These are phyloP conservation scores for Abortiporus biennis DNA, from an alignment of 1,284 basidiomycete genomes.

Conservation along the genomic window DNA sequence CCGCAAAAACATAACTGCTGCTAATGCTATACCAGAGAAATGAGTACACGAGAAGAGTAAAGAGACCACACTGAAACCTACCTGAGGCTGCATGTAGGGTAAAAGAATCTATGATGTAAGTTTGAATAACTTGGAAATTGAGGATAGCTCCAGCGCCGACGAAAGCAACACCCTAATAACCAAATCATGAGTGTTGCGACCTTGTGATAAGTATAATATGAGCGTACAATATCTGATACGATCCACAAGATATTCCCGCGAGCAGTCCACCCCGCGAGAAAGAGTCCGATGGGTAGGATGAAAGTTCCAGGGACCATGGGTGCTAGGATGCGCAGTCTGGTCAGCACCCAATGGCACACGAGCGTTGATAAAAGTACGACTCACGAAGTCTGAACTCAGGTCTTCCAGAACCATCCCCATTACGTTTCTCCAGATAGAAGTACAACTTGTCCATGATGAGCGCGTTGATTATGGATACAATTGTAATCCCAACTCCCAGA, in stretches of 20 bases:
- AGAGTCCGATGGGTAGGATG: conserved; percentile 50
- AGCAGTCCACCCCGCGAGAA: conserved; percentile 65
- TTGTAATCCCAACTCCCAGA: conserved; percentile 47
- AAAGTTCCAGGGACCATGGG: conserved; percentile 54
- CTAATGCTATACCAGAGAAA: conserved; percentile 33
- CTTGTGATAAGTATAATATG: neutral
- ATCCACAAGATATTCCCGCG: conserved; percentile 57
- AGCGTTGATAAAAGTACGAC: conserved; percentile 5
- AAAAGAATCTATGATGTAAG: conserved; percentile 62
- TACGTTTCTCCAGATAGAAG: conserved; percentile 38
- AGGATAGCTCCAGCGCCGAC: conserved; percentile 48
- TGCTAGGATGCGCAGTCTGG: conserved; percentile 29
- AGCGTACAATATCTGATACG: conserved; percentile 49
- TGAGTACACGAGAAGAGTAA: neutral
- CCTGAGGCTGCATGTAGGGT: conserved; percentile 58
- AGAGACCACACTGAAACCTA: conserved; percentile 19
- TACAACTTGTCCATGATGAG: conserved; percentile 50
- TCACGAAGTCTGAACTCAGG: conserved; percentile 44
- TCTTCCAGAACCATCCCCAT: conserved; percentile 45
- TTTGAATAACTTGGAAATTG: conserved; percentile 50
- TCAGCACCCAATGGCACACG: neutral
- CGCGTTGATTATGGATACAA: conserved; percentile 54
- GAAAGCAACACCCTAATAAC: conserved; percentile 43
- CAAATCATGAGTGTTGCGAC: neutral
- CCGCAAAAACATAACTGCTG: conserved; percentile 43